These are phyloP conservation scores for Penicillium lagena DNA, from an alignment of 495 filamentous ascomycete species.

Conservation along the genomic window DNA sequence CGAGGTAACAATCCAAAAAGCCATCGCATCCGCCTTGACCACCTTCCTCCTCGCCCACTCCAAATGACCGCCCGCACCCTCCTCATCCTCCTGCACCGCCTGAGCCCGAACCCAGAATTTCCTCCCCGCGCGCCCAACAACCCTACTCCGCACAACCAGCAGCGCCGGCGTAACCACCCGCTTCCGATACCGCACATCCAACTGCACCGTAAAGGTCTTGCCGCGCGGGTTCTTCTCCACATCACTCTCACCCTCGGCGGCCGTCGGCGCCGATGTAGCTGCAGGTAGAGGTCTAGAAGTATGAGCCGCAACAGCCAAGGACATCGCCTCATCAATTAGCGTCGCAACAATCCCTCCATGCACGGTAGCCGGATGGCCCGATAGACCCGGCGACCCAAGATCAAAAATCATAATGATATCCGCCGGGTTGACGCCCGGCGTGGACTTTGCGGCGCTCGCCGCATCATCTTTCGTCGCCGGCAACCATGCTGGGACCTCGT, in stretches of 20 bases:
- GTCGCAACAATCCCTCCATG: constrained; percentile 57
- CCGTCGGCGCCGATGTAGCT: neutral
- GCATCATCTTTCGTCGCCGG: constrained; percentile 23
- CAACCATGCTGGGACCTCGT: constrained; percentile 24
- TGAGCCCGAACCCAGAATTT: constrained; percentile 40
- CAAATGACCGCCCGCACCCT: constrained; percentile 18
- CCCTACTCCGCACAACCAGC: constrained; percentile 25
- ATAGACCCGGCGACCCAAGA: constrained; percentile 27
- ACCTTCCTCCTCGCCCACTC: constrained; percentile 25
- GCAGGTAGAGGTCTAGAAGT: constrained; percentile 6
- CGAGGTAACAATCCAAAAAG: constrained; percentile 32
- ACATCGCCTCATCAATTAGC: constrained; percentile 60
- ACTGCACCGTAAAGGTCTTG: constrained; percentile 30
- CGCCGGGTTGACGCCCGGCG: constrained; percentile 18
- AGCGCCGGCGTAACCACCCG: constrained; percentile 26
- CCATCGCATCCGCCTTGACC: constrained; percentile 35
- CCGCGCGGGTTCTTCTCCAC: constrained; percentile 19
- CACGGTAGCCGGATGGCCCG: constrained; percentile 31
- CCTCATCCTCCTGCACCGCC: constrained; percentile 30
- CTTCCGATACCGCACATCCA: constrained; percentile 35
- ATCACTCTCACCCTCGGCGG: neutral
- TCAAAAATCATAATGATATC: constrained; percentile 34
- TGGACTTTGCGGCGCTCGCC: constrained; percentile 12
- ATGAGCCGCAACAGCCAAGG: constrained; percentile 28
- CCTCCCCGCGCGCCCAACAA: constrained; percentile 25